Base-by-base conservation (phyloP, 2,329 filamentous ascomycete genomes). In the Fusarium temperatum region DNA sequence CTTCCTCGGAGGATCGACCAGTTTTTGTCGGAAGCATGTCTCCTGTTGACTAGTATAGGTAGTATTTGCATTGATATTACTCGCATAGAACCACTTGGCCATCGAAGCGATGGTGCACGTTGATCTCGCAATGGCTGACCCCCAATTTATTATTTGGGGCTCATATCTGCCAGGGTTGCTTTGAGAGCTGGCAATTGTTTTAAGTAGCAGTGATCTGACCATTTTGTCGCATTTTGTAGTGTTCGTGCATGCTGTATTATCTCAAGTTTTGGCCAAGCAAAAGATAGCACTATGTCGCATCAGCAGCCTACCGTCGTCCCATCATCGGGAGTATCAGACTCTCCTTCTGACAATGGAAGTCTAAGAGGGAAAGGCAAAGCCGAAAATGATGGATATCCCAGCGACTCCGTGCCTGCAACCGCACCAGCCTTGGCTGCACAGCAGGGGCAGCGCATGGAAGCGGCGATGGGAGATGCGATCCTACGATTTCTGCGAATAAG, bases 401-500 rank as follows among this genome's bases (percentile, higher is more conserved):
- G 20, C 36, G 60, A 62, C 6, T 36, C 53, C 2, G 42, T 26
- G 4, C 26, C 69, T 20, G 20, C 51, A 15, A 44, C 56, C 5
- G 50, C 55, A 12, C 64, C 75, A 20, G 78, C 75, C 13, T 61
- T 82, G 44, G 78, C 79, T 12, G 70, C 77, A 5, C 74, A 72
- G 39, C 74, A 79, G 30, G 70, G 71, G 0, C 68, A 77, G 32
- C 79, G 79, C 12, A 80, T 78, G 80, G 81, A 82, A 53, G 70
- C 78, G 20, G 79, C 75, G 1, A 68, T 82, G 8, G 81, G 81
- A 8, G 78, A 82, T 72, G 77, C 76, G 22, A 72, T 82, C 2
- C 64, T 82, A 9, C 81, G 81, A 6, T 80, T 80, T 35, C 61
- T 82, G 7, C 73, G 80, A 42, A 80, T 82, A 48, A 76, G 81